Percentiles rank a stretch among this genome's conserved stretches.
Evolutionary conservation across 768 basidiomycete species (phyloP).

Genomic region (Auricularia cornea): DNA sequence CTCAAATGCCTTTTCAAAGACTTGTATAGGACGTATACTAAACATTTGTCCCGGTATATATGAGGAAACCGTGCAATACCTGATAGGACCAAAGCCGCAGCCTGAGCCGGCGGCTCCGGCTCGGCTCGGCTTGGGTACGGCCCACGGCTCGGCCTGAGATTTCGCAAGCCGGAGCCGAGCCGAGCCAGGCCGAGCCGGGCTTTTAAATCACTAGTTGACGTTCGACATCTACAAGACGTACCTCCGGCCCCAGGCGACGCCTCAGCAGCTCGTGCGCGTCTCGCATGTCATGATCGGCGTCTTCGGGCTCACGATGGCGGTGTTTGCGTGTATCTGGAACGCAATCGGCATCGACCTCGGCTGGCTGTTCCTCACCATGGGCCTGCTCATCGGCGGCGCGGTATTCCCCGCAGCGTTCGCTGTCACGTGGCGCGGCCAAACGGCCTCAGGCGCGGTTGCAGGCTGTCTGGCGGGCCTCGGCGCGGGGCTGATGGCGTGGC

Average conservation of each 20-base stretch:
- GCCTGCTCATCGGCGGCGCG: conserved; percentile 2
- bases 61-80: no score
- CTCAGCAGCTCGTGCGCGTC: conserved; percentile 15
- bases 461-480: neutral
- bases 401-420: conserved; percentile 3
- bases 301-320: conserved; percentile 18
- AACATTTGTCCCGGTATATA: no score
- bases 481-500: neutral
- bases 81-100: no score
- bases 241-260: conserved; percentile 11
- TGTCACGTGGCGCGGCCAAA: conserved; percentile 1
- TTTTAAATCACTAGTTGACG: no score
- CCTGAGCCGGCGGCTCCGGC: no score
- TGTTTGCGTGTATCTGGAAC: conserved; percentile 19
- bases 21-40: no score
- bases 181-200: no score
- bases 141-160: no score
- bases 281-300: conserved; percentile 20
- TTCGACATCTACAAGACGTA: conserved; percentile 31
- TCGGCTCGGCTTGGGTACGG: no score
- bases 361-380: neutral
- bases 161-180: no score
- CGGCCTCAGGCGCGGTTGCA: neutral
- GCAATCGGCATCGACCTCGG: conserved; percentile 14
- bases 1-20: no score